phyloP scores from a whole-genome alignment of 768 basidiomycete species.

The Pleurotus cornucopiae region DNA sequence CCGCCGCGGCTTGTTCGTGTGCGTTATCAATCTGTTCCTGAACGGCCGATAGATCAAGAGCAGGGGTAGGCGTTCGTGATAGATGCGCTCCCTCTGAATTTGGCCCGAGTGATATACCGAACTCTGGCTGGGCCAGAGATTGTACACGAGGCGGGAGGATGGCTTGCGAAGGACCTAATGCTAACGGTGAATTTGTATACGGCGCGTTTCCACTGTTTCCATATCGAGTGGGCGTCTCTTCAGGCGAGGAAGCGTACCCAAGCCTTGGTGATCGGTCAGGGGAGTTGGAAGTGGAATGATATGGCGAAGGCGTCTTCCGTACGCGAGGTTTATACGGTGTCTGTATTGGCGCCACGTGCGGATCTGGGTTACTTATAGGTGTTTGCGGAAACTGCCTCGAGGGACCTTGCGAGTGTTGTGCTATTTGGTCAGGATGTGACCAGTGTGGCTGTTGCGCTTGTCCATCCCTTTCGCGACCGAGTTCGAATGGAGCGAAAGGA shows the following conservation, averaged over 20 bases:
- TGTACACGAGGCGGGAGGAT: slow-evolving; percentile 35
- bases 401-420: slow-evolving; percentile 18
- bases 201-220: slow-evolving; percentile 23
- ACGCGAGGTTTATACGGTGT: slow-evolving; percentile 78
- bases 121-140: slow-evolving; percentile 24
- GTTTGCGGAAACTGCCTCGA: slow-evolving; percentile 35
- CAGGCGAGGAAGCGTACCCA: slow-evolving; percentile 24
- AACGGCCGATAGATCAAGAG: slow-evolving; percentile 63
- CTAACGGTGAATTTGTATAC: slow-evolving; percentile 43
- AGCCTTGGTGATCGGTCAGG: slow-evolving; percentile 20
- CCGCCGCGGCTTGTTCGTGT: slow-evolving; percentile 67
- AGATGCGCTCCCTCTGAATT: slow-evolving; percentile 31
- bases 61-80: slow-evolving; percentile 69
- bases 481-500: slow-evolving; percentile 65
- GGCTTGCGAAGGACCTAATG: slow-evolving; percentile 46
- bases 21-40: slow-evolving; percentile 78
- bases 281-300: slow-evolving; percentile 13
- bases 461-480: slow-evolving; percentile 42
- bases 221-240: slow-evolving; percentile 50
- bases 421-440: slow-evolving; percentile 33
- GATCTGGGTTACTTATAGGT: slow-evolving; percentile 28
- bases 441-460: slow-evolving; percentile 30
- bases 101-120: slow-evolving; percentile 14
- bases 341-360: slow-evolving; percentile 36
- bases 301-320: slow-evolving; percentile 46